These are phyloP conservation scores for Phalaenopsis aphrodite DNA, from an alignment of 106 monocot genomes.

Conservation along the genomic window DNA sequence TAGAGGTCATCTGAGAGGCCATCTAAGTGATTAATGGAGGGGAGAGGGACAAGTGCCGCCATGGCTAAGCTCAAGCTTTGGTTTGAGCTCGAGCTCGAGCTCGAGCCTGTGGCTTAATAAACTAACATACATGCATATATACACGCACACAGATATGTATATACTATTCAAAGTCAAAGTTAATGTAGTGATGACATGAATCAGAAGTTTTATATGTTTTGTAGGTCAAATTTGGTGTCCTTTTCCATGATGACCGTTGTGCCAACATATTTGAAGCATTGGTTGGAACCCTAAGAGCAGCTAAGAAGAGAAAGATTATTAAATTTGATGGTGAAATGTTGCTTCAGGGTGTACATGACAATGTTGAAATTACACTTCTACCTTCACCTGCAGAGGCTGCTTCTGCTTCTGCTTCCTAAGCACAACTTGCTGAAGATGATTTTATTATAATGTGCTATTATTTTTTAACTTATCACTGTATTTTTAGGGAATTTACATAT, in stretches of 20 bases:
- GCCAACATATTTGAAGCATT: constrained; percentile 94
- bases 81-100: too few relatives aligned
- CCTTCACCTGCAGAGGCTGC: neutral
- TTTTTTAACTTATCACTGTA: too few relatives aligned
- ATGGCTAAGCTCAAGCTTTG: too few relatives aligned
- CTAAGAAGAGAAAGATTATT: constrained; percentile 83
- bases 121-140: too few relatives aligned
- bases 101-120: too few relatives aligned
- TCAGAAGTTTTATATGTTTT: constrained; percentile 7
- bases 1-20: too few relatives aligned
- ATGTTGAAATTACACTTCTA: constrained; percentile 63
- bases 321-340: constrained; percentile 78
- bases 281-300: constrained; percentile 83
- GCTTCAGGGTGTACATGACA: constrained; percentile 92
- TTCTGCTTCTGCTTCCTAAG: neutral
- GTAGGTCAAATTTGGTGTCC: constrained; percentile 80
- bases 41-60: too few relatives aligned
- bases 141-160: too few relatives aligned
- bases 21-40: too few relatives aligned
- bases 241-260: constrained; percentile 85
- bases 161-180: too few relatives aligned
- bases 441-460: neutral
- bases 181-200: neutral
- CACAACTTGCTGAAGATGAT: neutral
- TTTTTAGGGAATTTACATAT: too few relatives aligned